Conservation (phyloP, 176 grass and related monocot species). For the Metroxylon sagu region DNA sequence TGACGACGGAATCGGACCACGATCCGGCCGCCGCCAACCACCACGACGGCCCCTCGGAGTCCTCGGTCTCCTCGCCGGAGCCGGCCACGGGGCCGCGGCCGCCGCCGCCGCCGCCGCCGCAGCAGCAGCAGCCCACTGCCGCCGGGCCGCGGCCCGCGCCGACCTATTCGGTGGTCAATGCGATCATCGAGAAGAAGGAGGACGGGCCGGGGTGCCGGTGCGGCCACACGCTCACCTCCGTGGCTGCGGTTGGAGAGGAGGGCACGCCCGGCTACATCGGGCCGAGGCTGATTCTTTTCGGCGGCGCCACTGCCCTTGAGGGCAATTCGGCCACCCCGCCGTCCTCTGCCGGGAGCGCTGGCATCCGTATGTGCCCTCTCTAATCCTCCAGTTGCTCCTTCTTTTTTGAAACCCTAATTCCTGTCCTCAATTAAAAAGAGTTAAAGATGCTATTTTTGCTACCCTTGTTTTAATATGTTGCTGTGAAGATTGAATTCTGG, state of each 20-base stretch:
- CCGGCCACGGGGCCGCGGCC: constrained; percentile 4
- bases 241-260: constrained; percentile 68
- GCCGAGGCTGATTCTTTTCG: constrained; percentile 68
- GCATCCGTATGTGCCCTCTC: constrained; percentile 52
- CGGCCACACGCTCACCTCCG: constrained; percentile 81
- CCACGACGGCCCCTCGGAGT: constrained; percentile 5
- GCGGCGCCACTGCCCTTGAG: constrained; percentile 87
- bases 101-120: constrained; percentile 7
- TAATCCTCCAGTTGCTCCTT: constrained; percentile 4
- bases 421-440: too few species aligned
- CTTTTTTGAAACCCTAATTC: too few species aligned
- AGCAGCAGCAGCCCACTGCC: neutral
- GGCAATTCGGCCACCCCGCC: constrained; percentile 57
- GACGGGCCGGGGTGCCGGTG: constrained; percentile 90
- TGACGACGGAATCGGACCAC: constrained; percentile 1
- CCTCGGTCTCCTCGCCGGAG: neutral
- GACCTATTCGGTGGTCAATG: constrained; percentile 56
- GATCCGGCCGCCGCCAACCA: constrained; percentile 7
- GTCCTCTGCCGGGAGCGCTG: constrained; percentile 58
- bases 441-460: too few species aligned
- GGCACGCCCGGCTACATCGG: constrained; percentile 49
- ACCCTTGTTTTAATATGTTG: too few species aligned
- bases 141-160: constrained; percentile 71
- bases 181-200: constrained; percentile 66
- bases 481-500: too few species aligned